Conservation (phyloP, 2,329 filamentous ascomycete species). For the Sporothrix sp. region DNA sequence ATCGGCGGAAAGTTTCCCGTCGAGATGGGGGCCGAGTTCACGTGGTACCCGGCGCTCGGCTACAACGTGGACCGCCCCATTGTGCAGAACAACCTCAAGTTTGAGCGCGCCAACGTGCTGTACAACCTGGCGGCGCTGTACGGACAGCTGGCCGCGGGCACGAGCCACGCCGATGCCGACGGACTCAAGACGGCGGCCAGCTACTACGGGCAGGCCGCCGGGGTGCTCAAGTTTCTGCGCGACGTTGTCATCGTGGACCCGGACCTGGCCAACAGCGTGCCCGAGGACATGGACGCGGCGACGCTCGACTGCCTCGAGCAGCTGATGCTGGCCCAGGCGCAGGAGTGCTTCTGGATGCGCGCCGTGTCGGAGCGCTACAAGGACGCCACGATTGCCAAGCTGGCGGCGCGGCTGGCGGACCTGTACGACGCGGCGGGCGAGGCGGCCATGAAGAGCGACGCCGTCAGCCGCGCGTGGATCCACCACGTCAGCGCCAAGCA, state of each 20-base stretch:
- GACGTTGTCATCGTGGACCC: conserved; percentile 70
- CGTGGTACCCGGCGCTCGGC: conserved; percentile 89
- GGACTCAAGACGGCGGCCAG: conserved; percentile 82
- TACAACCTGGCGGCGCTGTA: conserved; percentile 93
- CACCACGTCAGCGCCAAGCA: conserved; percentile 97
- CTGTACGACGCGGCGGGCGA: conserved; percentile 79
- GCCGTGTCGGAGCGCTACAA: conserved; percentile 90
- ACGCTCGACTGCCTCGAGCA: conserved; percentile 77
- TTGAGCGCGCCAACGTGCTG: conserved; percentile 84
- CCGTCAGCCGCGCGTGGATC: conserved; percentile 90
- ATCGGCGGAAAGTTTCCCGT: conserved; percentile 92
- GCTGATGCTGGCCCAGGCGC: conserved; percentile 81
- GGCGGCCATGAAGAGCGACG: conserved; percentile 77
- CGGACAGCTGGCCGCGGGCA: conserved; percentile 70
- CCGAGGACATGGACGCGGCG: conserved; percentile 89
- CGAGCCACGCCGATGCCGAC: conserved; percentile 63
- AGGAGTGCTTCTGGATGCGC: conserved; percentile 98
- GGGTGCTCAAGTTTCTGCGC: conserved; percentile 71
- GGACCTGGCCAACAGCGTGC: conserved; percentile 65
- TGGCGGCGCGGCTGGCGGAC: conserved; percentile 83
- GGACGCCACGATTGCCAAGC: conserved; percentile 81
- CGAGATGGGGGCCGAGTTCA: conserved; percentile 89
- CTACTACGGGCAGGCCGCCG: conserved; percentile 81
- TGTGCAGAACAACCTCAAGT: conserved; percentile 56
- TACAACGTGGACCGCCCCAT: conserved; percentile 73